Conservation (phyloP, 176 grass and related monocot genomes). For the Typha latifolia region DNA sequence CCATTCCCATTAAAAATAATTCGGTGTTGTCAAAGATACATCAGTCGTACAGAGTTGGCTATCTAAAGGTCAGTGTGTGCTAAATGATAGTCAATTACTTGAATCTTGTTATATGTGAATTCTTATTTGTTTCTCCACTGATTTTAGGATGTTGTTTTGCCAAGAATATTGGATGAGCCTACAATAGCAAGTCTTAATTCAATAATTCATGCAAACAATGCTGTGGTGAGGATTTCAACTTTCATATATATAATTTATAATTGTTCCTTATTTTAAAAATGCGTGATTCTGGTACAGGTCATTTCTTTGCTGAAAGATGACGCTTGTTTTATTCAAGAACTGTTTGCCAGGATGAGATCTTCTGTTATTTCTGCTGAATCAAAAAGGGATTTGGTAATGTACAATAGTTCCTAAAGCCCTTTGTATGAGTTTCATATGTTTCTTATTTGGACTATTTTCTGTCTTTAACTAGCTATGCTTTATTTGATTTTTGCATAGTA, state of each 20-base stretch:
- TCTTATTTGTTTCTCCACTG: not conserved
- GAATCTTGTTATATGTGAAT: not conserved
- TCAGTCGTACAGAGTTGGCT: slow-evolving; percentile 77
- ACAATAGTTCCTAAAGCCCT: slow-evolving; percentile 15
- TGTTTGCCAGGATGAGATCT: slow-evolving; percentile 85
- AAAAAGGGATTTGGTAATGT: slow-evolving; percentile 75
- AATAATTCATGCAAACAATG: slow-evolving; percentile 89
- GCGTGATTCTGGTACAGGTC: slow-evolving; percentile 53
- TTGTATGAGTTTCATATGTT: slow-evolving; percentile 11
- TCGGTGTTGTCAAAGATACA: slow-evolving; percentile 65
- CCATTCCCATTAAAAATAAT: slow-evolving; percentile 59
- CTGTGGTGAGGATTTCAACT: slow-evolving; percentile 55
- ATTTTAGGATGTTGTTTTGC: slow-evolving; percentile 91
- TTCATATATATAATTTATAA: slow-evolving; percentile 14
- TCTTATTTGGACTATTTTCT: slow-evolving; percentile 12
- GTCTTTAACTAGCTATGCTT: slow-evolving; percentile 3
- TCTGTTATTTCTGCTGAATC: slow-evolving; percentile 46
- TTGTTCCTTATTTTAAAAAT: slow-evolving; percentile 17
- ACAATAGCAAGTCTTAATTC: slow-evolving; percentile 72
- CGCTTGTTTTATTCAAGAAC: slow-evolving; percentile 78
- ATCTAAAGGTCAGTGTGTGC: slow-evolving; percentile 53
- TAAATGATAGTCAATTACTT: not conserved
- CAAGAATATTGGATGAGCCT: slow-evolving; percentile 80
- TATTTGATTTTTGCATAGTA: not conserved
- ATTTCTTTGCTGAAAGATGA: slow-evolving; percentile 96